Evolutionary conservation across 2,329 filamentous ascomycete species (phyloP), one percentile per base, ranked within the genome.

Genomic region (Talaromyces funiculosus): DNA sequence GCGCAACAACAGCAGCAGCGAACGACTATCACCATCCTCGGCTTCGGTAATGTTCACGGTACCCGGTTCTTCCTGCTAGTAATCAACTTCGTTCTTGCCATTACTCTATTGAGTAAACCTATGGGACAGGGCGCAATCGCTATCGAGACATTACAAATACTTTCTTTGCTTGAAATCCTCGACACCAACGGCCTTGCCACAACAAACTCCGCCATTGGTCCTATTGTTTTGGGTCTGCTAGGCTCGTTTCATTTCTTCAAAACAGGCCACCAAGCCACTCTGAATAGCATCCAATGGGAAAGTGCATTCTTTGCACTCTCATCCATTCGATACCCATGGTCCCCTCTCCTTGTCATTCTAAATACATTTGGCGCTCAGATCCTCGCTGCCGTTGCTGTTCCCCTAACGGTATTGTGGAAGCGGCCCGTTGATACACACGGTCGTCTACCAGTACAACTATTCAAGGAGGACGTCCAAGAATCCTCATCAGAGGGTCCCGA

Each of bases 221-320:
- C 94, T 20, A 80, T 94, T 40, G 82, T 95, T 64, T 84, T 97
- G 26, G 93, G 87, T 10, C 78, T 97, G n/a, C 84, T 99, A 0
- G 94, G 92, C 62, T 91, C 89, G 69, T 96, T 93, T 75, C 88
- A 97, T 79, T 99, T 87, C 80, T 99, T 99, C 85, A 97, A 96
- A 72, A 99, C 94, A 0, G 94, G 94, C 63, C 94, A 99, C 75
- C 93, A 97, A 76, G 93, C 93, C 12, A 89, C 87, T 0, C 83
- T 96, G 24, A 84, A 87, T 66, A 90, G 86, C 65, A 93, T 99
- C 70, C 94, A 99, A 71, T 99, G 94, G 94, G 94, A 99, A 77
- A 85, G 86, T 20, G 93, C 92, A 3, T 99, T 99, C 76, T 90
- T 99, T 66, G 90, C 93, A 0, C 82, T 97, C 7, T 86, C 88